Evolutionary conservation across 169 alveolate species (phyloP).

Genomic region (Cryptosporidium ubiquitum): DNA sequence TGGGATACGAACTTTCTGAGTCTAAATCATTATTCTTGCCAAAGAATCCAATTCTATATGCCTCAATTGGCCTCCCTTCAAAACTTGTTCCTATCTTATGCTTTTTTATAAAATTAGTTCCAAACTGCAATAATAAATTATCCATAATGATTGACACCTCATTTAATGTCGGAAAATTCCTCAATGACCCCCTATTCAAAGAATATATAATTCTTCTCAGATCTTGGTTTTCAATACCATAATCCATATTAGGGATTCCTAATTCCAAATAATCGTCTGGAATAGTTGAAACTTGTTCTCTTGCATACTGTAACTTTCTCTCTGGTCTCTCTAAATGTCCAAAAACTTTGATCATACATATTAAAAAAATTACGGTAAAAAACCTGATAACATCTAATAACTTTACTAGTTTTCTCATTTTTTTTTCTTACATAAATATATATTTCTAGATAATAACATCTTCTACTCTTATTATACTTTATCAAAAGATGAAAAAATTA

Average conservation of each 20-base stretch:
- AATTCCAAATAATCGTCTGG: constrained; percentile 47
- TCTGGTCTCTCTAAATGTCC: not conserved
- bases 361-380: not conserved
- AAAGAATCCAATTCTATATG: constrained; percentile 27
- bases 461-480: not conserved
- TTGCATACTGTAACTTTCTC: not conserved
- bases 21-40: not conserved
- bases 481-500: not conserved
- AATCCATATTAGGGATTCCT: not conserved
- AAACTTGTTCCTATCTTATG: constrained; percentile 15
- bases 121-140: not conserved
- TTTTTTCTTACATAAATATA: not conserved
- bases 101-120: constrained; percentile 23
- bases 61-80: constrained; percentile 52
- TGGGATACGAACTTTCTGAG: not conserved
- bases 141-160: constrained; percentile 29
- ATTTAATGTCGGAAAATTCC: constrained; percentile 20
- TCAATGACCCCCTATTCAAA: constrained; percentile 44
- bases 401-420: not conserved
- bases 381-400: not conserved
- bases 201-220: constrained; percentile 4
- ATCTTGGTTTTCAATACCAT: constrained; percentile 9
- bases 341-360: not conserved
- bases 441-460: not conserved
- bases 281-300: constrained; percentile 37